Evolutionary conservation across 139 green algal species (phyloP).

Genomic region (Volvox reticuliferus): DNA sequence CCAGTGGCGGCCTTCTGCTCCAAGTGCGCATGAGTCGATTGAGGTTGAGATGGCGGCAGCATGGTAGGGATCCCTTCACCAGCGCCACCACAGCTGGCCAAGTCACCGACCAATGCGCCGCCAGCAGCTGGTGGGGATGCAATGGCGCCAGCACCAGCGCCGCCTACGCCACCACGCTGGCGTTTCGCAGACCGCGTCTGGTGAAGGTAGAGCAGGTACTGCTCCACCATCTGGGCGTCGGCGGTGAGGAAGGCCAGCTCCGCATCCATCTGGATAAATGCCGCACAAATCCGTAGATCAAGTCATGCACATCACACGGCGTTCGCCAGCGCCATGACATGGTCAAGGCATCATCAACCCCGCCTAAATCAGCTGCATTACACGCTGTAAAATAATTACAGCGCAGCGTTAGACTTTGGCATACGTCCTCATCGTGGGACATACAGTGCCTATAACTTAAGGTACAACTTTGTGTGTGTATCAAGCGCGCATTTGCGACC

Average conservation of each 20-base stretch:
- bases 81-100: background rate
- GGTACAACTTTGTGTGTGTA: no score
- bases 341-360: no score
- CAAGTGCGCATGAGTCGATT: background rate
- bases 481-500: no score
- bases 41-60: background rate
- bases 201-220: slow-evolving; percentile 33
- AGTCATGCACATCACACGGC: no score
- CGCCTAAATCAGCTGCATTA: no score
- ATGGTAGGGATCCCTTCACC: background rate
- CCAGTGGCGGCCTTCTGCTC: background rate
- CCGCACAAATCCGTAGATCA: no score
- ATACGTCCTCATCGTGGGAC: no score
- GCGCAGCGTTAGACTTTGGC: no score
- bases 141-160: no score
- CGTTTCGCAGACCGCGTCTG: slow-evolving; percentile 26
- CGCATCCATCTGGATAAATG: background rate
- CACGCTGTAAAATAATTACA: no score
- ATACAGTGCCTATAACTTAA: no score
- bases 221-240: slow-evolving; percentile 21
- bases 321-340: no score
- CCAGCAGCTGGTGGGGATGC: background rate
- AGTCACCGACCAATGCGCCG: background rate
- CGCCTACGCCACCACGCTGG: background rate
- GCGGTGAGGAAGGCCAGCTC: background rate